Evolutionary conservation across 345 rosid species (phyloP), one percentile per base, ranked within the genome.

Genomic region (Eutrema heterophyllum): DNA sequence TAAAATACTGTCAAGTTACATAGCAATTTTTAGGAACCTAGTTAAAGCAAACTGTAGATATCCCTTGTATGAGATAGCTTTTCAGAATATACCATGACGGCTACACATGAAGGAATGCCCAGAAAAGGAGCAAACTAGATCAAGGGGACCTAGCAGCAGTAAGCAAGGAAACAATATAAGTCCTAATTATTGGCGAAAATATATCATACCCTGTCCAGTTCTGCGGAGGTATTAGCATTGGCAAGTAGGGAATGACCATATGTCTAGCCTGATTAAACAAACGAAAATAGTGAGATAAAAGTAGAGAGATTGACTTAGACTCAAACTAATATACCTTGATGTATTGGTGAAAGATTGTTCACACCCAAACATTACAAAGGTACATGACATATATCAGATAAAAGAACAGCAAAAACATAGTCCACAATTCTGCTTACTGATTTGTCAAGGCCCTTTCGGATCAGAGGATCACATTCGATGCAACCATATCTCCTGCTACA

Each of bases 201-300:
- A 84, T 44, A n/a, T 13, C 87, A 72, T 90, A 96, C 99, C 96
- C 93, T 74, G 82, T 87, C 99, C 99, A 96, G 72, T 92, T 86
- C 79, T 71, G 30, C 21, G 99, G 98, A 67, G 99, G 96, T 69
- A 96, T 80, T 78, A 96, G 63, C 99, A 96, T 96, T 43, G 99
- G 99, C 94, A 96, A 84, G 78, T 96, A 92, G 73, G 98, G 98
- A 73, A 96, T 89, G 77, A 96, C 96, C 98, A 92, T 92, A 82
- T 92, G 96, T 78, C 92, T 86, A 54, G 96, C 99, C 99, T 96
- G 96, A 43, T 77, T 40, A 35, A 55, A 77, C 36, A 55, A 70
- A 70, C 10, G 67, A 57, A 71, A 72, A 74, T 56, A 48, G 61
- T 74, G 60, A 76, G 74, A 45, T 32, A 71, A 49, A 29, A 13